Conservation (phyloP, 2,329 filamentous ascomycete genomes). For the Scopulariopsis brevicaulis region DNA sequence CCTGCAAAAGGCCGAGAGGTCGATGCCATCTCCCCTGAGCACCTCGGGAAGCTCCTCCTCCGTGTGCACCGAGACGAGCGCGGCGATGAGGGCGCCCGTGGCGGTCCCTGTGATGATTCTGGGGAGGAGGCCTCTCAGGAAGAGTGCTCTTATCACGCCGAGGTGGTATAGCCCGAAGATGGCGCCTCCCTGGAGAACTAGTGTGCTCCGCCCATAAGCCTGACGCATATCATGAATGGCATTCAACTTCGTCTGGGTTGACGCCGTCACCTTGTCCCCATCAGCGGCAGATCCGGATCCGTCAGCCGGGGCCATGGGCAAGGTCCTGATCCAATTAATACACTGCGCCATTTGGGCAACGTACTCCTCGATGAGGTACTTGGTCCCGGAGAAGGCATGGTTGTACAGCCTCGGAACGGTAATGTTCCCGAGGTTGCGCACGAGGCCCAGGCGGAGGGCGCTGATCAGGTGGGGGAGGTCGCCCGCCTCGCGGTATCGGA, state of each 20-base stretch:
- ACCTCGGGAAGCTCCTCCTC: constrained; percentile 73
- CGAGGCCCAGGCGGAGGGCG: constrained; percentile 64
- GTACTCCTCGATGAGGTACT: constrained; percentile 84
- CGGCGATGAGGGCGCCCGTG: constrained; percentile 81
- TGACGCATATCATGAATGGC: constrained; percentile 79
- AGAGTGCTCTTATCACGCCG: constrained; percentile 80
- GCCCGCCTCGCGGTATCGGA: constrained; percentile 55
- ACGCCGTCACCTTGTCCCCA: constrained; percentile 30
- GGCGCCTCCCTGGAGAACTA: constrained; percentile 81
- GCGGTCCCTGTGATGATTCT: constrained; percentile 87
- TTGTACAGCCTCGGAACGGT: constrained; percentile 73
- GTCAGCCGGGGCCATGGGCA: constrained; percentile 43
- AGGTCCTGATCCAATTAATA: constrained; percentile 60
- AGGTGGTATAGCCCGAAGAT: constrained; percentile 88
- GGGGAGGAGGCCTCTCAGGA: constrained; percentile 68
- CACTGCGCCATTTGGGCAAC: constrained; percentile 74
- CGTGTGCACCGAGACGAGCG: constrained; percentile 76
- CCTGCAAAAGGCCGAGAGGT: constrained; percentile 62
- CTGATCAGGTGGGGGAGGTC: constrained; percentile 69
- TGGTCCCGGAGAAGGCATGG: constrained; percentile 77
- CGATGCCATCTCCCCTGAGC: constrained; percentile 68
- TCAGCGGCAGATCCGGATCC: constrained; percentile 16
- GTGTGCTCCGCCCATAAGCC: constrained; percentile 74
- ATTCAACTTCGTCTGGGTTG: constrained; percentile 71
- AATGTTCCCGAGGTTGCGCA: constrained; percentile 82